Evolutionary conservation across 306 rosid species (phyloP).

Genomic region (Carpinus viminea): DNA sequence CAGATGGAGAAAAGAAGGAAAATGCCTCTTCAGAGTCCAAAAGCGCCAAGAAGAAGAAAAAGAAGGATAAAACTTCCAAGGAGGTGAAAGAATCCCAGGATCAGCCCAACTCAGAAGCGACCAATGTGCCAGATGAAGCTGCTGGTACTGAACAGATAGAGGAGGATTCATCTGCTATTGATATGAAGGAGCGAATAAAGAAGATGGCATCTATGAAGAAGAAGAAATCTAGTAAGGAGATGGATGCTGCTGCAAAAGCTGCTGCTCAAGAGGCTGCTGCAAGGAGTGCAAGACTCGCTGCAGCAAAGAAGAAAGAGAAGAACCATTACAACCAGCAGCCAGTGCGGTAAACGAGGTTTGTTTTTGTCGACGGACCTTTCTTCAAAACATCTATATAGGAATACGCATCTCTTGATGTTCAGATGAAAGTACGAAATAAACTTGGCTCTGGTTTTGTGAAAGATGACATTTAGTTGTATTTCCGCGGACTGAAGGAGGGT

Average conservation of each 20-base stretch:
- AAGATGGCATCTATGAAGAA: constrained; percentile 70
- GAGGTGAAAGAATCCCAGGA: constrained; percentile 73
- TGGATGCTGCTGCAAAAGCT: constrained; percentile 83
- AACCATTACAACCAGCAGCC: constrained; percentile 95
- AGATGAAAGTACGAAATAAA: constrained; percentile 60
- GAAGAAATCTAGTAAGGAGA: constrained; percentile 84
- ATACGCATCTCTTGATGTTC: constrained; percentile 63
- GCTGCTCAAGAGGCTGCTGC: constrained; percentile 92
- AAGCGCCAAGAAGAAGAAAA: constrained; percentile 83
- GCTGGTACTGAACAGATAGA: constrained; percentile 47
- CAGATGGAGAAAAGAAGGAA: constrained; percentile 74
- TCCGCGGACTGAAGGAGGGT: constrained; percentile 48
- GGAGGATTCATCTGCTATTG: constrained; percentile 68
- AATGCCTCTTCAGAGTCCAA: constrained; percentile 53
- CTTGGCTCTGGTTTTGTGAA: constrained; percentile 43
- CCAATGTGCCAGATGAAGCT: constrained; percentile 45
- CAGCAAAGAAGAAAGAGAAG: constrained; percentile 94
- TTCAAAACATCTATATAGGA: constrained; percentile 45
- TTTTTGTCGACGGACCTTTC: constrained; percentile 14
- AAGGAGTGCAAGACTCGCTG: constrained; percentile 80
- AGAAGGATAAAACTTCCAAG: constrained; percentile 81
- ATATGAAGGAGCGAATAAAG: constrained; percentile 84
- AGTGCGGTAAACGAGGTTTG: constrained; percentile 48
- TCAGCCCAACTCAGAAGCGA: constrained; percentile 45
- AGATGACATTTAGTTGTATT: constrained; percentile 45